Base-by-base conservation (phyloP, 2,329 filamentous ascomycete species). In the Trichoderma aggressivum region DNA sequence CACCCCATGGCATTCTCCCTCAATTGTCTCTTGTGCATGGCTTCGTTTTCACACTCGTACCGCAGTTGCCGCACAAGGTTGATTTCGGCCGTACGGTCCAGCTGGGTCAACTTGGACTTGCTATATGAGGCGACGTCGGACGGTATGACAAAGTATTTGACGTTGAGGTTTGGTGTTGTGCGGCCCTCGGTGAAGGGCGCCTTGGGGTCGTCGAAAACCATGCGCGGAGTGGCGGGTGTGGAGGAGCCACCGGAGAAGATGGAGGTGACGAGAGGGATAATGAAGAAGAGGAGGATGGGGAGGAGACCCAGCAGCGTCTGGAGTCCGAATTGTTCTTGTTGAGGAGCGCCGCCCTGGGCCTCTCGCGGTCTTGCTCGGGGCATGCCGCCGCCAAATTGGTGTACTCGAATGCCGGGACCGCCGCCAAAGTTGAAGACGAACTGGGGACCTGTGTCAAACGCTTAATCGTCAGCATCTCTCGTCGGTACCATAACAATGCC, bases 381-480 rank as follows among this genome's bases (percentile, higher is more conserved):
- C 69, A 88, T 86, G 7, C 84, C 87, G 68, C 96, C 95, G 76
- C 94, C 95, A 80, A 99, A 98, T 80, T 98, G 95, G 81, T 98
- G 96, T 73, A 99, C 94, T 72, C 95, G 90, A 76, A 99, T 90
- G 24, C 94, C 95, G 3, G 95, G 94, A 8, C 94, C 93, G 72
- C 94, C 94, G 75, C 93, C 93, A 81, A 98, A 89, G 82, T 98
- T 98, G 83, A 98, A 98, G 69, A 97, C 93, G 80, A 98, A 98
- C 76, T 94, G 92, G 30, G 93, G 94, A 18, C 94, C 93, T 73
- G 87, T 88, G 77, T 94, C 92, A 81, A 94, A 94, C 55, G 83
- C 86, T 87, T 74, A 30, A 66, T 66, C 60, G 75, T 80, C 71
- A 78, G 78, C 63, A 71, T 59, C 28, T 8, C 5, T 59, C 7